Conservation (phyloP, 192 early-diverging fungal genomes). For the Coemansia sp. region DNA sequence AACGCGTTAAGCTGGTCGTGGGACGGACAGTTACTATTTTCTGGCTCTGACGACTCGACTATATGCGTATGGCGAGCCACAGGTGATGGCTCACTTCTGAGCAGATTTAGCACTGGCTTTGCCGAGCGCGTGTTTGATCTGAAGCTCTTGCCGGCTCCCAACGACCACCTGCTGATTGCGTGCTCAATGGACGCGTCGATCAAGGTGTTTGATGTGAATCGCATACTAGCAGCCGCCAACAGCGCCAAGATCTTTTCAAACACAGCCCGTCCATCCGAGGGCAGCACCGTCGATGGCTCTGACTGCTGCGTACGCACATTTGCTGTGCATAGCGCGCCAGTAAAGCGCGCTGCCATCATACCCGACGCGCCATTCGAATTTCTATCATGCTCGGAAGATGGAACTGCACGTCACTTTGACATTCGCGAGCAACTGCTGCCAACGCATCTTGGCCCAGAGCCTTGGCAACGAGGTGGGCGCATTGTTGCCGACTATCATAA, state of each 20-base stretch:
- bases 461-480: background rate
- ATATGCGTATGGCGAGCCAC: slow-evolving; percentile 58
- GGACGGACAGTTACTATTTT: slow-evolving; percentile 55
- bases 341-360: slow-evolving; percentile 54
- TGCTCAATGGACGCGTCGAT: slow-evolving; percentile 64
- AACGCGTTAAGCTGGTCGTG: slow-evolving; percentile 58
- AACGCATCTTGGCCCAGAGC: background rate
- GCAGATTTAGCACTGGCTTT: slow-evolving; percentile 60
- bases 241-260: background rate
- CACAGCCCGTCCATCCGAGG: background rate
- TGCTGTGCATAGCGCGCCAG: slow-evolving; percentile 51
- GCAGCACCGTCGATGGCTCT: slow-evolving; percentile 8
- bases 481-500: slow-evolving; percentile 54
- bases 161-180: slow-evolving; percentile 59
- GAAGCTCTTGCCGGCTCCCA: slow-evolving; percentile 62
- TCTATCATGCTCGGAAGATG: slow-evolving; percentile 62
- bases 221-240: slow-evolving; percentile 13
- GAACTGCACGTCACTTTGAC: slow-evolving; percentile 60
- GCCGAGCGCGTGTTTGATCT: slow-evolving; percentile 77
- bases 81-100: slow-evolving; percentile 40
- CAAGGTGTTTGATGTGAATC: slow-evolving; percentile 54
- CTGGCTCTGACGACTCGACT: slow-evolving; percentile 64
- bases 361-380: slow-evolving; percentile 55
- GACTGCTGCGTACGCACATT: slow-evolving; percentile 48
- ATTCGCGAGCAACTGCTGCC: slow-evolving; percentile 41